Evolutionary conservation across 805 yeast species (phyloP), one percentile per base, ranked within the genome.

Genomic region (Nakazawaea molendinolei): DNA sequence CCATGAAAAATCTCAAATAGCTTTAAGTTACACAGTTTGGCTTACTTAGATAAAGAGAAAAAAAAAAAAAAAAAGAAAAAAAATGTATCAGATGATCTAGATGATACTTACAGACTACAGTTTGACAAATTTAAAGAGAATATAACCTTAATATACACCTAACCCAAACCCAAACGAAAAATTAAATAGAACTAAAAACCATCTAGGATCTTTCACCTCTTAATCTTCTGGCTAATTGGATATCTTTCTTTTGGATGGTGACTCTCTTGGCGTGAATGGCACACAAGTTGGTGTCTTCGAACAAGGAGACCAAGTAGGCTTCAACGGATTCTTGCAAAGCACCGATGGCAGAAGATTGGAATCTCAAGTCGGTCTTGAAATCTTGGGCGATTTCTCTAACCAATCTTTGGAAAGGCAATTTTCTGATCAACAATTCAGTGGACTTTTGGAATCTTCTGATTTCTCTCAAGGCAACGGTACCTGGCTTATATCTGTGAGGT

Each of bases 201-300:
- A 46, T 43, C 60, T 77, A 84, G 51, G 90, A 76, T 80, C 92
- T 81, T 73, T 84, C 95, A 67, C 97, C 97, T 71, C 97, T 82
- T 63, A 90, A 79, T 74, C 97, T 84, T 74, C 97, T 84, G 51
- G 97, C 98, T 61, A 90, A 76, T 62, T 89, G 95, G 63, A 90
- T 86, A 67, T 90, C 98, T 72, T 89, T 89, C 86, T 87, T 90
- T 76, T 86, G 95, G 59, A 90, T 86, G 48, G 98, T 90, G 53
- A 90, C 97, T 71, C 98, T 83, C 80, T 92, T 90, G 57, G 97
- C 98, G 69, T 90, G 98, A 52, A 87, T 86, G 48, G 97, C 97
- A 71, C 97, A 92, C 72, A 90, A 76, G 74, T 89, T 90, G 49
- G 97, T 92, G 67, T 92, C 97, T 74, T 90, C 97, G 53, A 90